Percentiles rank a stretch among this genome's conserved stretches.
Conservation (phyloP, 495 filamentous ascomycete genomes). For the Talaromyces proteolyticus region DNA sequence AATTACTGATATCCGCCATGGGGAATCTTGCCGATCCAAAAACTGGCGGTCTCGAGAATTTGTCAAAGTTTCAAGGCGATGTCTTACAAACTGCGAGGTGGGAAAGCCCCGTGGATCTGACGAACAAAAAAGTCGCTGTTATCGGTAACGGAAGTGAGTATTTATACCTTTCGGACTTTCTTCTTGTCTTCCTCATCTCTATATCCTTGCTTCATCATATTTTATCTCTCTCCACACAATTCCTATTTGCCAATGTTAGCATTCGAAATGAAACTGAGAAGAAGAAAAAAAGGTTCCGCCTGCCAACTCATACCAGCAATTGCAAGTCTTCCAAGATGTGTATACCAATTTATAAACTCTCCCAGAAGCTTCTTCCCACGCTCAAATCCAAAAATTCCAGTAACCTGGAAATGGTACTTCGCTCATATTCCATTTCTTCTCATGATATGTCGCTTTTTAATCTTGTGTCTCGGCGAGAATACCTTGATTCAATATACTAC, state of each 20-base stretch:
- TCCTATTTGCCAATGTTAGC: no score
- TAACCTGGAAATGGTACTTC: no score
- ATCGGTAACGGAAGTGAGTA: conserved; percentile 39
- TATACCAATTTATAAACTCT: background rate
- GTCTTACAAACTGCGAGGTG: conserved; percentile 54
- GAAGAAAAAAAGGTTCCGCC: no score
- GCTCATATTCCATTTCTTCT: no score
- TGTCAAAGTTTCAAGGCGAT: conserved; percentile 41
- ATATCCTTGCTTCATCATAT: background rate
- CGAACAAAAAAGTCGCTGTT: conserved; percentile 48
- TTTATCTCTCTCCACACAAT: background rate
- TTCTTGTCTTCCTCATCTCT: no score
- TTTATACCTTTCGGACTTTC: no score
- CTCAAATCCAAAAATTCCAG: background rate
- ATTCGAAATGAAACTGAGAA: no score
- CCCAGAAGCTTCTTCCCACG: background rate
- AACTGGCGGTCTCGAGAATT: conserved; percentile 33
- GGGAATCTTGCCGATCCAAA: conserved; percentile 42
- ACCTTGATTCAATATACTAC: no score
- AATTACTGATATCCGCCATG: conserved; percentile 42
- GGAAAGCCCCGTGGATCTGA: conserved; percentile 46
- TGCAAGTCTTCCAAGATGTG: background rate
- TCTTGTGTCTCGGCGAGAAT: no score
- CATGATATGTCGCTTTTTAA: no score
- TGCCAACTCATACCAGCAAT: background rate